Base-by-base conservation (phyloP, 495 filamentous ascomycete species). In the Aspergillus sclerotioniger region DNA sequence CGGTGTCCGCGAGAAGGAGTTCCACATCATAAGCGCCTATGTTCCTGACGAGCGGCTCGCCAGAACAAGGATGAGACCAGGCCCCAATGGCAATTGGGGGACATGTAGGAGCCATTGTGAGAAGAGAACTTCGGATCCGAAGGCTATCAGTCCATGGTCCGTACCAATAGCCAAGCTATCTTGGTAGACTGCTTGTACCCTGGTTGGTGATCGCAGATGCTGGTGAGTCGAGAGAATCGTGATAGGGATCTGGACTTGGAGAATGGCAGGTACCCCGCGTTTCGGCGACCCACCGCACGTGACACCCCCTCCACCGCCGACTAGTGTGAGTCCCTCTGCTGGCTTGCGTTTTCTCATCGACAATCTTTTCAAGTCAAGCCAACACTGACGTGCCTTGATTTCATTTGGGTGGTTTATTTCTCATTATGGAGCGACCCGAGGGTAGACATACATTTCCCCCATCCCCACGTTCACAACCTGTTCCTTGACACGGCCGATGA, bases 21-120 rank as follows among this genome's bases (percentile, higher is more conserved):
- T 70, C 62, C 67, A 69, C 67, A 58, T 62, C 55, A 58, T 75
- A 74, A 74, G 74, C 74, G 74, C 74, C 71, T 60, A 56, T 62
- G 45, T 62, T 62, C 57, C 56, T 53, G 59, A 57, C 55, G 54
- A 67, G 62, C 57, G 58, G 57, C 51, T 62, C 54, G 57, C 35
- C 54, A 50, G 43, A 45, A 56, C 50, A 56, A 62, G 56, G 39
- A 51, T 64, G 37, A 64, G 56, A 53, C 50, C 56, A 16, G 29
- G 31, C 17, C 43, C 25, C 41, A 25, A 32, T 19, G 17, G 53
- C 25, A 31, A 55, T 55, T 55, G 53, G 9, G 35, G 20, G 12
- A 37, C 10, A 21, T 20, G 49, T 20, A 51, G 20, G 29, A 35
- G 49, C 8, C 31, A 51, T 51, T 51, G 49, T n/a, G 37, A n/a